Conservation (phyloP, 2,329 filamentous ascomycete species). For the Pseudogymnoascus sp. region DNA sequence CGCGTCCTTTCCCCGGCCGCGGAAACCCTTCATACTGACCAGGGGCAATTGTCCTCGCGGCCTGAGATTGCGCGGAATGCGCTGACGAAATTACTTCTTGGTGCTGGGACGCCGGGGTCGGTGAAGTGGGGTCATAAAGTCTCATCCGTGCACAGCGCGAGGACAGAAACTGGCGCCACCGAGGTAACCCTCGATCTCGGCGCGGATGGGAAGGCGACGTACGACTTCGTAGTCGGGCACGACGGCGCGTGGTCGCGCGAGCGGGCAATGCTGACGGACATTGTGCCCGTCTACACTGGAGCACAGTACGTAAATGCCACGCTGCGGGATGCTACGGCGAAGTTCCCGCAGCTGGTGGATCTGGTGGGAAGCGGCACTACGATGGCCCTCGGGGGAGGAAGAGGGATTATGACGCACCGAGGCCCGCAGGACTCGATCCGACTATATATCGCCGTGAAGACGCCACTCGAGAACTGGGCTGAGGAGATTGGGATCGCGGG, state of each 20-base stretch:
- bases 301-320: constrained; percentile 30
- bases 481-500: constrained; percentile 13
- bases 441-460: constrained; percentile 23
- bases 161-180: not conserved
- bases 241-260: constrained; percentile 38
- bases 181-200: constrained; percentile 17
- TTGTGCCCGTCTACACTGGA: constrained; percentile 35
- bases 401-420: constrained; percentile 26
- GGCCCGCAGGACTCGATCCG: constrained; percentile 21
- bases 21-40: constrained; percentile 20
- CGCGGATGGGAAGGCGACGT: constrained; percentile 17
- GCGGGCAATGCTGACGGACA: constrained; percentile 26
- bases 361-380: constrained; percentile 26
- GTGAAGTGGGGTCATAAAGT: constrained; percentile 38
- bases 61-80: constrained; percentile 36
- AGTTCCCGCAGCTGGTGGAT: constrained; percentile 22
- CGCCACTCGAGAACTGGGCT: constrained; percentile 23
- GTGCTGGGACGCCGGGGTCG: constrained; percentile 25
- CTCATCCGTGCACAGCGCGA: constrained; percentile 10
- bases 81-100: constrained; percentile 32
- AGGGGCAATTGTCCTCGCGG: constrained; percentile 18
- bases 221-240: constrained; percentile 36
- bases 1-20: constrained; percentile 32
- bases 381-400: constrained; percentile 22
- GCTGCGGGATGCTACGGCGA: constrained; percentile 20